A percentile compares a stretch with the other conserved stretches of the same genome.
Evolutionary conservation across 345 rosid genomes (phyloP).

Genomic region (Chamaenerion angustifolium): DNA sequence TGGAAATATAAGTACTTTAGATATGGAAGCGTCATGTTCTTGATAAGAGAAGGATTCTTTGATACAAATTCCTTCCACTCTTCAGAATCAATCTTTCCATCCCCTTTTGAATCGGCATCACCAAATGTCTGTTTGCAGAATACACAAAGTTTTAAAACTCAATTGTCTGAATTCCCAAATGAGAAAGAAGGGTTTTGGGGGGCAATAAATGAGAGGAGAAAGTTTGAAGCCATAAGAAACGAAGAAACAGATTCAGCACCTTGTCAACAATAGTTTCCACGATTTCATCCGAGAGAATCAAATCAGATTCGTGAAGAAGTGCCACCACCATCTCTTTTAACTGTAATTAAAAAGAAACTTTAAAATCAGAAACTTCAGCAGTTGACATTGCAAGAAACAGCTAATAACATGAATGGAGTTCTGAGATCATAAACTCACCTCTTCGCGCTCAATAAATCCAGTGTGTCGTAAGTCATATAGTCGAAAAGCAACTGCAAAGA

Average conservation of each 20-base stretch:
- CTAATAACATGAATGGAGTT: not conserved
- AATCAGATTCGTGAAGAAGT: slow-evolving; percentile 76
- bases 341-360: slow-evolving; percentile 15
- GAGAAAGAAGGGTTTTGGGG: slow-evolving; percentile 2
- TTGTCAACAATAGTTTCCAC: slow-evolving; percentile 66
- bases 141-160: too few species aligned
- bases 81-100: slow-evolving; percentile 68
- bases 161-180: not conserved
- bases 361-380: not conserved
- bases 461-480: slow-evolving; percentile 76
- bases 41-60: slow-evolving; percentile 64
- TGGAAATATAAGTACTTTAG: slow-evolving; percentile 39
- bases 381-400: not conserved
- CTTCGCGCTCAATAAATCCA: slow-evolving; percentile 77
- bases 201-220: not conserved
- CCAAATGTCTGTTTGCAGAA: slow-evolving; percentile 37
- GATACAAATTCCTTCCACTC: slow-evolving; percentile 82
- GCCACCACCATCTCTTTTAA: slow-evolving; percentile 93
- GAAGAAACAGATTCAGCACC: slow-evolving; percentile 21
- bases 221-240: not conserved
- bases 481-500: slow-evolving; percentile 60
- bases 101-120: slow-evolving; percentile 57
- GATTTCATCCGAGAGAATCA: slow-evolving; percentile 46
- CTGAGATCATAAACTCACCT: slow-evolving; percentile 25
- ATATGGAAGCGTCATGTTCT: slow-evolving; percentile 91